phyloP scores from a whole-genome alignment of 257 asterid genomes.

The Oldenlandia corymbosa region DNA sequence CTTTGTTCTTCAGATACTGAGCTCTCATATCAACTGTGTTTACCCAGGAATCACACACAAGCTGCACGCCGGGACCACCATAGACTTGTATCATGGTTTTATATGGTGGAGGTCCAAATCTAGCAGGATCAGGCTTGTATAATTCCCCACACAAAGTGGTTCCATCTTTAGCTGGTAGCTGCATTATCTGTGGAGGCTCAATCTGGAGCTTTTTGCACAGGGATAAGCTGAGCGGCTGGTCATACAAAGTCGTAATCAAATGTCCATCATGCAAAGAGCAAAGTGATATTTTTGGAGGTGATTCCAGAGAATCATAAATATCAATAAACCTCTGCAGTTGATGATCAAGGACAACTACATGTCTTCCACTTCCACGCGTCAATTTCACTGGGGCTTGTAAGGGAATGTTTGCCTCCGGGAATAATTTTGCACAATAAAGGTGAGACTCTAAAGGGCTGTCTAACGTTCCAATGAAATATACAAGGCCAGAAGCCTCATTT shows the following conservation, averaged over 20 bases:
- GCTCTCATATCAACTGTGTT: slow-evolving; percentile 95
- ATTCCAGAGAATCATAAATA: slow-evolving; percentile 58
- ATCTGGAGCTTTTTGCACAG: slow-evolving; percentile 50
- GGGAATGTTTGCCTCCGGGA: slow-evolving; percentile 32
- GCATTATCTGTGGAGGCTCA: slow-evolving; percentile 59
- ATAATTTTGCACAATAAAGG: slow-evolving; percentile 58
- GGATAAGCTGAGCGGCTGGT: slow-evolving; percentile 46
- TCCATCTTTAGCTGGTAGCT: slow-evolving; percentile 67
- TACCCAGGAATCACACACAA: slow-evolving; percentile 74
- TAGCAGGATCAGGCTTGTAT: slow-evolving; percentile 65
- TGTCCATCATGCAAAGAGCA: slow-evolving; percentile 65
- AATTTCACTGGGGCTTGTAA: slow-evolving; percentile 49
- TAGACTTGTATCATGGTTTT: slow-evolving; percentile 88
- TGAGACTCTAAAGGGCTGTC: slow-evolving; percentile 84
- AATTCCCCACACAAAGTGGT: slow-evolving; percentile 68
- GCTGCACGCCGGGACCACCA: slow-evolving; percentile 92
- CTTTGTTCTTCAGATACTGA: slow-evolving; percentile 76
- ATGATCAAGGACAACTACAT: slow-evolving; percentile 78
- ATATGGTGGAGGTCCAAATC: slow-evolving; percentile 90
- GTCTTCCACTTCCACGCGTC: slow-evolving; percentile 77
- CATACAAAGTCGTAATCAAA: slow-evolving; percentile 49
- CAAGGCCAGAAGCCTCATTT: slow-evolving; percentile 65
- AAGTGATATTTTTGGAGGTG: slow-evolving; percentile 66
- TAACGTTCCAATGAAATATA: slow-evolving; percentile 71
- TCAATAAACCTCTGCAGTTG: slow-evolving; percentile 76